Conservation (phyloP, 202 grass and related monocot genomes). For the Thinopyrum obtusiflorum region DNA sequence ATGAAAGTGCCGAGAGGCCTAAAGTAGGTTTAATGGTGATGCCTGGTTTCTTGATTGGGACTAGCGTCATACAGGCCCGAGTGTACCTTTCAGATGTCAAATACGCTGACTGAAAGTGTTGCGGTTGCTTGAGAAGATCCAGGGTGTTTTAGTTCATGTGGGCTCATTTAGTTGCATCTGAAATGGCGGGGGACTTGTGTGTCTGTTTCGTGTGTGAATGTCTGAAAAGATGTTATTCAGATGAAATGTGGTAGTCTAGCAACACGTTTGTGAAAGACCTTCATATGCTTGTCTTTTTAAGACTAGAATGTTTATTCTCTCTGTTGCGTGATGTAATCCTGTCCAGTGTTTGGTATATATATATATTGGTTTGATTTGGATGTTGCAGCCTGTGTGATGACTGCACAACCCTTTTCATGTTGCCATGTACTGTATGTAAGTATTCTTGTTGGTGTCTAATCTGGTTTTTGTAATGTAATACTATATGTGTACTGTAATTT, state of each 20-base stretch:
- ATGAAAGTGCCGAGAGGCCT: constrained; percentile 52
- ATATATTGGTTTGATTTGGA: background rate
- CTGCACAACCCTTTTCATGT: background rate
- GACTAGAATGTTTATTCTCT: background rate
- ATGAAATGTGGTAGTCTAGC: constrained; percentile 10
- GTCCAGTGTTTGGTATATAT: background rate
- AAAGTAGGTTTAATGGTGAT: constrained; percentile 93
- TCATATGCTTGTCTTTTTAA: background rate
- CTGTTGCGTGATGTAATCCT: background rate
- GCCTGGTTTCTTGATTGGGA: constrained; percentile 86
- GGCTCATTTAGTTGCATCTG: constrained; percentile 5
- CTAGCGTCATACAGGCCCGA: constrained; percentile 62
- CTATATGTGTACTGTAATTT: background rate
- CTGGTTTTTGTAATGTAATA: background rate
- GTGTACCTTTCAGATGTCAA: constrained; percentile 78
- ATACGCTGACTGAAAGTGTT: constrained; percentile 51
- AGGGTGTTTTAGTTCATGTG: background rate
- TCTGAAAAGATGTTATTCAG: constrained; percentile 1
- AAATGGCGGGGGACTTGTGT: background rate
- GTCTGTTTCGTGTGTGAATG: constrained; percentile 9
- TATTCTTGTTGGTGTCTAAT: background rate
- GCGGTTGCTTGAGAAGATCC: background rate
- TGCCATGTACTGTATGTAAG: background rate
- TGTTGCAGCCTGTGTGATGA: background rate
- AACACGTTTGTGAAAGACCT: background rate